Conservation (phyloP, 495 filamentous ascomycete genomes). For the Penicillium angulare region DNA sequence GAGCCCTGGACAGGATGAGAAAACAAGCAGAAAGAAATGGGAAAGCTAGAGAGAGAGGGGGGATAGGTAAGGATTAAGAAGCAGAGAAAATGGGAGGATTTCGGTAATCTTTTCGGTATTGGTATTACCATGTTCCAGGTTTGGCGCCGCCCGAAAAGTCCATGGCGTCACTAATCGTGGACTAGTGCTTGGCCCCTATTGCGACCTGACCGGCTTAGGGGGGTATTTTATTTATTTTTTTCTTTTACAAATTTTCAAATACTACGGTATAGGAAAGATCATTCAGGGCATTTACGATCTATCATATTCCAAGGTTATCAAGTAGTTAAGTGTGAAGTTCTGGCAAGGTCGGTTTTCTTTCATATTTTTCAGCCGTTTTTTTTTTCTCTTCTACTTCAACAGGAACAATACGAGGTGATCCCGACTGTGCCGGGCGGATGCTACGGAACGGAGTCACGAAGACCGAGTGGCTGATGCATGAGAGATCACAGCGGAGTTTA, state of each 20-base stretch:
- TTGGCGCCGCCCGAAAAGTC: slow-evolving; percentile 13
- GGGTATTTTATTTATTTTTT: background rate
- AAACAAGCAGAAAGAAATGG: slow-evolving; percentile 20
- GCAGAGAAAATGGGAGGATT: slow-evolving; percentile 17
- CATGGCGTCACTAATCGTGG: slow-evolving; percentile 27
- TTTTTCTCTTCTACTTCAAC: too few species aligned
- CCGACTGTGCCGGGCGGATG: slow-evolving; percentile 30
- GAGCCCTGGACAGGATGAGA: slow-evolving; percentile 20
- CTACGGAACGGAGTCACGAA: slow-evolving; percentile 33
- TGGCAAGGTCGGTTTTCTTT: too few species aligned
- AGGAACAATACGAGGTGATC: slow-evolving; percentile 7
- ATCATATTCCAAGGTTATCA: too few species aligned
- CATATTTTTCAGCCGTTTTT: too few species aligned
- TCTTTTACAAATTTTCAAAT: background rate
- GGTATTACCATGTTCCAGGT: slow-evolving; percentile 17
- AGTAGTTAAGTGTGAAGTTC: too few species aligned
- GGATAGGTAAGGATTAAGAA: slow-evolving; percentile 11
- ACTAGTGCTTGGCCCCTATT: background rate
- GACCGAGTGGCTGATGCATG: slow-evolving; percentile 27
- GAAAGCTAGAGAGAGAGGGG: slow-evolving; percentile 2
- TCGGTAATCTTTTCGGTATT: slow-evolving; percentile 8
- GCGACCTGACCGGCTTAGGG: background rate
- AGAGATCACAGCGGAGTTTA: slow-evolving; percentile 26
- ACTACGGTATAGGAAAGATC: background rate
- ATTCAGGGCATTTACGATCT: too few species aligned